These are phyloP conservation scores for Termitomyces bulborhizus DNA, from an alignment of 768 basidiomycete genomes.

Conservation along the genomic window DNA sequence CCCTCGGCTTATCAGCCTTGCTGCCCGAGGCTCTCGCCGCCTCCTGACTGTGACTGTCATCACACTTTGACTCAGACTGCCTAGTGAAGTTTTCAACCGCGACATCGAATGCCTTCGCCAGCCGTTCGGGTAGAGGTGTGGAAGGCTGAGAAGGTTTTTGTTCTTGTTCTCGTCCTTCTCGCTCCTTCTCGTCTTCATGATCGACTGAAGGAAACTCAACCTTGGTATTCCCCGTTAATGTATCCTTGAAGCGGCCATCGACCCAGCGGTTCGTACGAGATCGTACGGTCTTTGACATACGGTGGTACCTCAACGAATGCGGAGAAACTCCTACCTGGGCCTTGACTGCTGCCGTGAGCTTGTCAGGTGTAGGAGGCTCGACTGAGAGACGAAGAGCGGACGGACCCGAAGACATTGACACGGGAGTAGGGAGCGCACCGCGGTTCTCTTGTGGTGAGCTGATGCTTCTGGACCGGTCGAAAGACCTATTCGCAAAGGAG, in stretches of 20 bases:
- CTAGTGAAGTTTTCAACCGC: constrained; percentile 35
- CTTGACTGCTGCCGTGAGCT: constrained; percentile 9
- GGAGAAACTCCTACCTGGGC: constrained; percentile 7
- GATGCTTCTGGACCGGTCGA: constrained; percentile 10
- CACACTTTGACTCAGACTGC: neutral
- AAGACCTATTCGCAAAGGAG: constrained; percentile 6
- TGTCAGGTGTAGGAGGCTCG: constrained; percentile 37
- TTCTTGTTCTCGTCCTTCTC: constrained; percentile 1
- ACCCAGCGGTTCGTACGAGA: constrained; percentile 56
- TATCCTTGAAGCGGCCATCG: constrained; percentile 44
- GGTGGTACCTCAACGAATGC: constrained; percentile 27
- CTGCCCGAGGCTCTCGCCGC: constrained; percentile 3
- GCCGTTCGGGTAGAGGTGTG: constrained; percentile 30
- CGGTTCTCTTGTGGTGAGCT: constrained; percentile 2
- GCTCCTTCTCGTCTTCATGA: neutral
- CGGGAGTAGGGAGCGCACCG: constrained; percentile 12
- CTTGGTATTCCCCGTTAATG: constrained; percentile 11
- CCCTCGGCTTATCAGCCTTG: constrained; percentile 14
- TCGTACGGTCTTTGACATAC: constrained; percentile 46
- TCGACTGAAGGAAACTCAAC: constrained; percentile 1
- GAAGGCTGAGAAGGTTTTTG: constrained; percentile 9
- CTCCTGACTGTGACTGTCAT: constrained; percentile 1
- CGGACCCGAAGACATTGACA: constrained; percentile 7
- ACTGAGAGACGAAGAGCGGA: constrained; percentile 30
- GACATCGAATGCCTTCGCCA: constrained; percentile 37